A percentile compares a stretch with the other conserved stretches of the same genome.
Evolutionary conservation across 1,284 basidiomycete genomes (phyloP).

Genomic region (Moniliophthora roreri): DNA sequence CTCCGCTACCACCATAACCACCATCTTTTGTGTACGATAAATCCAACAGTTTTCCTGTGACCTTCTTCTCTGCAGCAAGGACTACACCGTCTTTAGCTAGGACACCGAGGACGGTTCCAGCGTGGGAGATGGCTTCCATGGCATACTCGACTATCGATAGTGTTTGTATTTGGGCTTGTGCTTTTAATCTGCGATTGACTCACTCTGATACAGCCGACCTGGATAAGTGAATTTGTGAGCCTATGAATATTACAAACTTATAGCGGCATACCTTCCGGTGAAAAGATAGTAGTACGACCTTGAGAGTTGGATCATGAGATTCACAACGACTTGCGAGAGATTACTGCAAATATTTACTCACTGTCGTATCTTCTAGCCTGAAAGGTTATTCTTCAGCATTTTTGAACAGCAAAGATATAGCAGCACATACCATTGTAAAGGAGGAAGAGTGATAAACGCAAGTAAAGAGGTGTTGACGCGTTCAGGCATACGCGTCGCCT

Average conservation of each 20-base stretch:
- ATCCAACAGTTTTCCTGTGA: conserved; percentile 96
- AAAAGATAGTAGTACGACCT: conserved; percentile 96
- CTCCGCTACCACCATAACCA: conserved; percentile 91
- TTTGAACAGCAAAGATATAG: background rate
- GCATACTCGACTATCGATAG: conserved; percentile 87
- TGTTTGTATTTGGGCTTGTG: conserved; percentile 3
- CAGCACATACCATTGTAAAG: conserved; percentile 32
- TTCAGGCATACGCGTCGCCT: conserved; percentile 38
- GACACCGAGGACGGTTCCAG: conserved; percentile 92
- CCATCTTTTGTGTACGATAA: conserved; percentile 82
- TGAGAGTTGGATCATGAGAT: conserved; percentile 4
- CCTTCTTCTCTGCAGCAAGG: conserved; percentile 99
- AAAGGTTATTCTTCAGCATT: background rate
- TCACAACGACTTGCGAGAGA: conserved; percentile 3
- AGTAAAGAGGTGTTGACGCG: conserved; percentile 9
- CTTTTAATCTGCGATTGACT: conserved; percentile 25
- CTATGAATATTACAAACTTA: conserved; percentile 7
- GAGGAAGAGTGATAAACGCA: conserved; percentile 1
- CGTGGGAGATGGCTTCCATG: conserved; percentile 98
- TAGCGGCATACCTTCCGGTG: conserved; percentile 77
- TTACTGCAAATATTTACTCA: conserved; percentile 37
- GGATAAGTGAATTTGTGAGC: conserved; percentile 16
- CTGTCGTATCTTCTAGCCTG: conserved; percentile 91
- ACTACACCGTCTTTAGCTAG: conserved; percentile 96
- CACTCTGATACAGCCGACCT: conserved; percentile 92